phyloP scores from a whole-genome alignment of 768 basidiomycete species.

The Mycena kentingensis region DNA sequence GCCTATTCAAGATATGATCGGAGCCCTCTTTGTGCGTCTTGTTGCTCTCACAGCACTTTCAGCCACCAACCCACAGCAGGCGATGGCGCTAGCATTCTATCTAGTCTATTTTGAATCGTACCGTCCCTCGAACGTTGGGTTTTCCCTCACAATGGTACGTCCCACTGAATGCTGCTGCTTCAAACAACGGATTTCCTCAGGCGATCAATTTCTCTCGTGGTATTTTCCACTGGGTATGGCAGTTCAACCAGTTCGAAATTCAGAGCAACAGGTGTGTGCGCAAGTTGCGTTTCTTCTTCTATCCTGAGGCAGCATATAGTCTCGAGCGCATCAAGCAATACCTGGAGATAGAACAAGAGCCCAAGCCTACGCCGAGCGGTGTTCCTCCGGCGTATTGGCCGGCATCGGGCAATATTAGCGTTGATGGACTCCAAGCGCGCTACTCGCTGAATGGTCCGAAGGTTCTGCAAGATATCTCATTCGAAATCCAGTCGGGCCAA shows the following conservation, averaged over 20 bases:
- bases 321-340: conserved; percentile 56
- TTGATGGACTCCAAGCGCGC: conserved; percentile 44
- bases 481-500: conserved; percentile 55
- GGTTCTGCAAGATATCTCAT: conserved; percentile 56
- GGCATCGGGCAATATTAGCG: conserved; percentile 9
- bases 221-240: background rate
- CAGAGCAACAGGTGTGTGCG: conserved; percentile 34
- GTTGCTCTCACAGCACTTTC: background rate
- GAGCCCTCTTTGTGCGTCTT: background rate
- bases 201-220: conserved; percentile 28
- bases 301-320: conserved; percentile 40
- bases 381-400: conserved; percentile 59
- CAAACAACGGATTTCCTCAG: background rate
- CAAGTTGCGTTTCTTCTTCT: conserved; percentile 20
- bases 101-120: conserved; percentile 46
- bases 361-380: conserved; percentile 38
- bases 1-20: background rate
- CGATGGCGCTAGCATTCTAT: conserved; percentile 48
- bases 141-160: background rate
- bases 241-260: conserved; percentile 48
- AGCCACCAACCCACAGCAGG: background rate
- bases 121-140: background rate
- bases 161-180: background rate
- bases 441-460: conserved; percentile 55
- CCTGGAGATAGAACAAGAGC: conserved; percentile 57